Percentiles rank a stretch among this genome's conserved stretches.
Conservation (phyloP, 2,329 filamentous ascomycete species). For the Penicillium sclerotigenum region DNA sequence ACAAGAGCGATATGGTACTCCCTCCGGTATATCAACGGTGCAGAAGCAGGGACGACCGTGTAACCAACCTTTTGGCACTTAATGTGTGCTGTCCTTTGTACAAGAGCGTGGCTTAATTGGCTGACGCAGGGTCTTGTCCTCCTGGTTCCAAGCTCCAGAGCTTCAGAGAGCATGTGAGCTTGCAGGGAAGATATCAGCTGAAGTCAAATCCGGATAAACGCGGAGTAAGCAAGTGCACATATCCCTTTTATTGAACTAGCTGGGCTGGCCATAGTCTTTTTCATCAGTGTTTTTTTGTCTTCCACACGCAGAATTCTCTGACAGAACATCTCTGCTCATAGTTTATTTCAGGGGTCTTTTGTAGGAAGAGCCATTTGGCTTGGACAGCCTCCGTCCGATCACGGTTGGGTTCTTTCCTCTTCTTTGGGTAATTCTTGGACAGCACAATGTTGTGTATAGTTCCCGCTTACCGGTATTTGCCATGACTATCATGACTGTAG, state of each 20-base stretch:
- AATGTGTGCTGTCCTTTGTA: not conserved
- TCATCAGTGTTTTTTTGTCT: not conserved
- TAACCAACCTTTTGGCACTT: conserved; percentile 11
- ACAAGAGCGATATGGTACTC: not conserved
- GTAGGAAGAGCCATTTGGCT: conserved; percentile 19
- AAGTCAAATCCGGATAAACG: conserved; percentile 6
- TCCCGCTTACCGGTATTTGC: conserved; percentile 7
- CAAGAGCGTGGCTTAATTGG: conserved; percentile 10
- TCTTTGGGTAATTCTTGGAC: conserved; percentile 2
- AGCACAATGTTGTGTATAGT: conserved; percentile 5
- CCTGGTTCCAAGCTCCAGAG: not conserved
- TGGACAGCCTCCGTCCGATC: conserved; percentile 12
- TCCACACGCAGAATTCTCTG: not conserved
- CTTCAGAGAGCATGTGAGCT: not conserved
- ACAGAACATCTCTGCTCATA: conserved; percentile 5
- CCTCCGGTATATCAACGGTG: conserved; percentile 16
- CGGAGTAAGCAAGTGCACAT: conserved; percentile 8
- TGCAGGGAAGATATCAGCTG: conserved; percentile 5
- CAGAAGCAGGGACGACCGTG: conserved; percentile 11
- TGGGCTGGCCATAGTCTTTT: not conserved
- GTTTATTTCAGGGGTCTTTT: conserved; percentile 14
- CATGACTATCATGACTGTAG: not conserved
- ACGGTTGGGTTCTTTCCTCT: conserved; percentile 5
- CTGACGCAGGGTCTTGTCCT: conserved; percentile 12
- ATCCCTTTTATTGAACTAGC: not conserved